Percentiles rank a stretch among this genome's conserved stretches.
phyloP scores from a whole-genome alignment of 2,329 filamentous ascomycete species.

The Neocatenulostroma microsporum region DNA sequence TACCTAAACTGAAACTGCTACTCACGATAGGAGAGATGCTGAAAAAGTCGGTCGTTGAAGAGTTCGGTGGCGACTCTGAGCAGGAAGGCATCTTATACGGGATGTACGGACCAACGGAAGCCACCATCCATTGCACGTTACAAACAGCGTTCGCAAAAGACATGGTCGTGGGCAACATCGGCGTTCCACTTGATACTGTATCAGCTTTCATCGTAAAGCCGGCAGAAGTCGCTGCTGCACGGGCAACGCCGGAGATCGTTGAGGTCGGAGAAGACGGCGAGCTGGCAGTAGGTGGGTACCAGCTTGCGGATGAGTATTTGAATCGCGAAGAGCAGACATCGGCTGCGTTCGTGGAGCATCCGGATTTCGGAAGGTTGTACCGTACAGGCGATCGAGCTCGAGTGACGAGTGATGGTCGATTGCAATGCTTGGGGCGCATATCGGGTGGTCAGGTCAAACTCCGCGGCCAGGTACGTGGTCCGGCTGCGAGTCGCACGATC shows the following conservation, averaged over 20 bases:
- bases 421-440: conserved; percentile 81
- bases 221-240: conserved; percentile 8
- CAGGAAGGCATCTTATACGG: conserved; percentile 66
- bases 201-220: conserved; percentile 63
- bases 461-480: conserved; percentile 72
- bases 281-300: conserved; percentile 69
- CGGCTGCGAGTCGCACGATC: background rate
- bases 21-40: conserved; percentile 93
- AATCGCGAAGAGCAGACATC: conserved; percentile 71
- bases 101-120: conserved; percentile 93
- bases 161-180: conserved; percentile 61
- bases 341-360: conserved; percentile 60
- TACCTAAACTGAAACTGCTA: conserved; percentile 61
- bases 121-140: conserved; percentile 81
- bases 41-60: conserved; percentile 63
- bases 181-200: conserved; percentile 70
- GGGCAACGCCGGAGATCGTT: conserved; percentile 42
- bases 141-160: conserved; percentile 53
- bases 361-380: conserved; percentile 62
- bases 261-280: conserved; percentile 65
- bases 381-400: conserved; percentile 77
- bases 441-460: conserved; percentile 77
- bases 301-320: conserved; percentile 73
- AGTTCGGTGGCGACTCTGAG: conserved; percentile 59
- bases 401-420: conserved; percentile 56